Percentiles rank a stretch among this genome's conserved stretches.
Evolutionary conservation across 371 early-diverging fungal genomes (phyloP).

Genomic region (Catenaria anguillulae): DNA sequence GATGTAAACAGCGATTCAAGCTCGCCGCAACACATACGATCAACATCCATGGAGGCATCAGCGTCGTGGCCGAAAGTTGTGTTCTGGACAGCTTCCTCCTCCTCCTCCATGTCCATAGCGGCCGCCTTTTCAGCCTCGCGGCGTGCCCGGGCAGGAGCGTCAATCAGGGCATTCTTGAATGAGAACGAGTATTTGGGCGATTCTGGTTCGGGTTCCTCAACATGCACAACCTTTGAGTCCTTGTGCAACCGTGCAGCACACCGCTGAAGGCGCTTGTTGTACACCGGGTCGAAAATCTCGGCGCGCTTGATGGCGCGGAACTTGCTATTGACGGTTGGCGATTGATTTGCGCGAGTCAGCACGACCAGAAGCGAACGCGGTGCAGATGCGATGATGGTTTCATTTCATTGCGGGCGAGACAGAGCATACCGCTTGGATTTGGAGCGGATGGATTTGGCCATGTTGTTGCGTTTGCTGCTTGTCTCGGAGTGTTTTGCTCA

Average conservation of each 20-base stretch:
- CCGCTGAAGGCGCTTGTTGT: neutral
- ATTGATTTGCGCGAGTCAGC: too few relatives aligned
- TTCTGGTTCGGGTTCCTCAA: neutral
- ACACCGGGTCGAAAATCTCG: neutral
- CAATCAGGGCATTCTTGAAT: neutral
- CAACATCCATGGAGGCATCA: neutral
- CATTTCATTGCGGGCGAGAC: neutral
- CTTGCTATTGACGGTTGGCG: neutral
- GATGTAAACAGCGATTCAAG: neutral
- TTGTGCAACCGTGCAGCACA: neutral
- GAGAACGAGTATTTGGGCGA: neutral
- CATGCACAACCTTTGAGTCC: neutral
- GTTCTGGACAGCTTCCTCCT: neutral
- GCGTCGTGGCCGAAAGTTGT: neutral
- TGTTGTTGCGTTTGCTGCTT: neutral
- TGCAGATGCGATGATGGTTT: too few relatives aligned
- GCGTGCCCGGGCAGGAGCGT: neutral
- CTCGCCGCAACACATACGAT: neutral
- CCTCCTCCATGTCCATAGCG: neutral
- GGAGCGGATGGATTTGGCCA: slow-evolving; percentile 3
- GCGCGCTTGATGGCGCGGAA: slow-evolving; percentile 3
- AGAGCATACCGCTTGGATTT: neutral
- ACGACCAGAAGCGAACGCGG: too few relatives aligned
- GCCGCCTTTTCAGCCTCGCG: neutral
- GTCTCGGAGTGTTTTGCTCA: too few relatives aligned